Conservation (phyloP, 768 basidiomycete species). For the Leccinum longicurvipes region DNA sequence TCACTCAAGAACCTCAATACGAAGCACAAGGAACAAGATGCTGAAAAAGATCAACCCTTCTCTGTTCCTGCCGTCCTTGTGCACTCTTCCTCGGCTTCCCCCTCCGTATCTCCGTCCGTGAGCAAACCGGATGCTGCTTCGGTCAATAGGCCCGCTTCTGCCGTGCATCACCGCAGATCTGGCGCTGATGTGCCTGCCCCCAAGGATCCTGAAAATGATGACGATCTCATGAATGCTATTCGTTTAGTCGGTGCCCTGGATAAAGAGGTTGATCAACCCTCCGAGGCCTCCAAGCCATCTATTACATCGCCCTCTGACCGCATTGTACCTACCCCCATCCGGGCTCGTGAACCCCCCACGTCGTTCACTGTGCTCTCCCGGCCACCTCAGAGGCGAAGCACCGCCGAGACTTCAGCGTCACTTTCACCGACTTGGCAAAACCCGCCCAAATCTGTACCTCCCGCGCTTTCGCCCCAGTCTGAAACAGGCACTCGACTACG, state of each 20-base stretch:
- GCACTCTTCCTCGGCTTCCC: conserved; percentile 16
- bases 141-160: neutral
- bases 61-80: conserved; percentile 27
- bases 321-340: conserved; percentile 55
- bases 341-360: conserved; percentile 50
- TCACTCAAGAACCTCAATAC: conserved; percentile 23
- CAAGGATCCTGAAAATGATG: conserved; percentile 19
- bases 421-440: conserved; percentile 12
- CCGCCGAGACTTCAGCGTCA: conserved; percentile 10
- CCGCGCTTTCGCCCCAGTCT: conserved; percentile 9
- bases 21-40: conserved; percentile 19
- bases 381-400: conserved; percentile 40
- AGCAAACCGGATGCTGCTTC: conserved; percentile 7
- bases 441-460: neutral
- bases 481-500: conserved; percentile 15
- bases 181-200: conserved; percentile 13
- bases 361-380: conserved; percentile 63
- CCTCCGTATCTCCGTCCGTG: conserved; percentile 16
- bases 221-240: conserved; percentile 31
- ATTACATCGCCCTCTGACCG: conserved; percentile 11
- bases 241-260: conserved; percentile 30
- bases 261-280: conserved; percentile 16
- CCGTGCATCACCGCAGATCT: conserved; percentile 16
- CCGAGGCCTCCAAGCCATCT: neutral
- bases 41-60: conserved; percentile 28